Conservation (phyloP, 169 alveolate species). For the Cryptosporidium felis region DNA sequence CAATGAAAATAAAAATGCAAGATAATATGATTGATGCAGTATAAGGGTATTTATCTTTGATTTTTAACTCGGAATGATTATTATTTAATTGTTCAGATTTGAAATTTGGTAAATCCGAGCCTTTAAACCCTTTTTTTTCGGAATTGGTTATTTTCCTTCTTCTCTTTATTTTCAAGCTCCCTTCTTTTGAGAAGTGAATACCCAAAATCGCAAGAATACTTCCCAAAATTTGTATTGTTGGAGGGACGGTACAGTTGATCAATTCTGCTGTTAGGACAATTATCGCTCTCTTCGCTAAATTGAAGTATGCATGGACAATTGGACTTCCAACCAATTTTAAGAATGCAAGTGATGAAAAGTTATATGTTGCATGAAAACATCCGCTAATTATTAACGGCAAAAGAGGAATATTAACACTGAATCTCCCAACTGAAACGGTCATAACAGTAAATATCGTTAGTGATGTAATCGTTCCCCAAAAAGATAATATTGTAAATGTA, state of each 20-base stretch:
- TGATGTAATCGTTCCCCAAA: conserved; percentile 67
- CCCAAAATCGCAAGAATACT: conserved; percentile 69
- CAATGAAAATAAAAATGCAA: conserved; percentile 25
- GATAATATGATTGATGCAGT: conserved; percentile 67
- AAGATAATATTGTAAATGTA: conserved; percentile 57
- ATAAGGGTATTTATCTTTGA: conserved; percentile 63
- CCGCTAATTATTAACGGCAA: conserved; percentile 58
- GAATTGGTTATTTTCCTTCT: not conserved
- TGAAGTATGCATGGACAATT: conserved; percentile 68
- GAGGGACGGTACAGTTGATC: conserved; percentile 66
- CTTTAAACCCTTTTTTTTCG: no score
- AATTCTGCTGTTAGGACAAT: conserved; percentile 70
- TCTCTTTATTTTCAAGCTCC: not conserved
- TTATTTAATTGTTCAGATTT: no score
- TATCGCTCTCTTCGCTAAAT: conserved; percentile 67
- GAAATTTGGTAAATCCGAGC: no score
- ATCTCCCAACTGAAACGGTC: conserved; percentile 27
- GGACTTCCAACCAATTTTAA: conserved; percentile 69
- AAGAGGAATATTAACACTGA: conserved; percentile 12
- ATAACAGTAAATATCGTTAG: conserved; percentile 10
- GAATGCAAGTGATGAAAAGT: conserved; percentile 69
- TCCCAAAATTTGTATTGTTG: conserved; percentile 58
- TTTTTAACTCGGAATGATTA: no score
- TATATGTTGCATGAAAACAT: conserved; percentile 67
- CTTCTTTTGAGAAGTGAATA: conserved; percentile 57